phyloP scores from a whole-genome alignment of 2,329 filamentous ascomycete genomes.

The Xylariaceae sp. region DNA sequence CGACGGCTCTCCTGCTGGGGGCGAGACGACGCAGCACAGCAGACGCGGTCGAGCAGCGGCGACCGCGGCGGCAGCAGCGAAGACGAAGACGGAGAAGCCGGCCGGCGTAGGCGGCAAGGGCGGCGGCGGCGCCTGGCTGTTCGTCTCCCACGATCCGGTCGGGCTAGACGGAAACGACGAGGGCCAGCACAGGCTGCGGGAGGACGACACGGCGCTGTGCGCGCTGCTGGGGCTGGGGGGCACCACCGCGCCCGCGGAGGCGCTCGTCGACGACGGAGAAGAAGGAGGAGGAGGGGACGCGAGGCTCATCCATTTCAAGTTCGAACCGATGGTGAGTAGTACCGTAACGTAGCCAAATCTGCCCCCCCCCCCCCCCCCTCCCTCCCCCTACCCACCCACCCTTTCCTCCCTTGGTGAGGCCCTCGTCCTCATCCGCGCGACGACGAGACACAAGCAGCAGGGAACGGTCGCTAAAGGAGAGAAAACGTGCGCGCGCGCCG shows the following conservation, averaged over 20 bases:
- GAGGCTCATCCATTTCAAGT: constrained; percentile 74
- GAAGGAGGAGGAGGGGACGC: constrained; percentile 18
- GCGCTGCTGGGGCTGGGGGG: constrained; percentile 24
- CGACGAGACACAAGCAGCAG: no score
- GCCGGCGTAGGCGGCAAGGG: constrained; percentile 77
- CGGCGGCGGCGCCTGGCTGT: constrained; percentile 76
- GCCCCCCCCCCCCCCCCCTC: no score
- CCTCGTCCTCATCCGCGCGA: no score
- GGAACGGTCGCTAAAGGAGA: no score
- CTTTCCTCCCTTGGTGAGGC: no score
- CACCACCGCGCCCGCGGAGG: constrained; percentile 23
- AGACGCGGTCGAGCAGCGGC: constrained; percentile 40
- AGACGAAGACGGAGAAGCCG: constrained; percentile 26
- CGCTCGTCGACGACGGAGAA: constrained; percentile 14
- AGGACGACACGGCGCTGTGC: constrained; percentile 10
- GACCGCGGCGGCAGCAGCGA: constrained; percentile 9
- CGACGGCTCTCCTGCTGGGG: no score
- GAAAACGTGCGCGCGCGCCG: no score
- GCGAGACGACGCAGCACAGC: no score
- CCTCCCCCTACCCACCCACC: no score
- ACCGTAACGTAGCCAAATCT: not conserved
- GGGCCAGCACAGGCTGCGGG: no score
- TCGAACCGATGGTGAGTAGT: constrained; percentile 91
- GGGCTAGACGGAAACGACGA: no score
- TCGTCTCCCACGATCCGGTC: constrained; percentile 75